Base-by-base conservation (phyloP, 768 basidiomycete species). In the Amylocystis lapponica region DNA sequence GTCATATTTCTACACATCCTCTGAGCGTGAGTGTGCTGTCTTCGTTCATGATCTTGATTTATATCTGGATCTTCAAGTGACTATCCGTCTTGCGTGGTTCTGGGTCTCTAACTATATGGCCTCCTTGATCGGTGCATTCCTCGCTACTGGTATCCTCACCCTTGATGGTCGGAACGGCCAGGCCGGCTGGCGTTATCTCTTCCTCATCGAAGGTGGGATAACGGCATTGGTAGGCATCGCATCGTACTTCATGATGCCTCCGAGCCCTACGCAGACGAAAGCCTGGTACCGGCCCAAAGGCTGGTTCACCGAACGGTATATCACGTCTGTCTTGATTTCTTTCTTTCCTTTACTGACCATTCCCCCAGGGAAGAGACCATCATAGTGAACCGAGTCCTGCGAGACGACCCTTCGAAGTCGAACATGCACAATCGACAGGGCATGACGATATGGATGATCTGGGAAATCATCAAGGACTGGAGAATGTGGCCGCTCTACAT, bases 391-490 rank as follows among this genome's bases (percentile, higher is more conserved):
- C 53, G 75, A 27, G 73, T 83, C 5, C 60, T 83, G 4, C 72
- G 80, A 12, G 81, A 82, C 54, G 81, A 85, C 51, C 81, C 81
- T 4, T 65, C 76, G 5, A 83, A 82, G 55, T 78, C 74, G 11
- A 70, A 74, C 50, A 81, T 84, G 82, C 80, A 83, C 62, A 84
- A 86, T 50, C 72, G 82, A n/a, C 64, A 86, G 62, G 81, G 78
- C 12, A 63, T 85, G 4, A 64, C 65, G 4, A 36, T 68, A 7
- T 58, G 52, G 46, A 74, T 72, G 64, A 71, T 84, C 22, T 75
- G 65, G 58, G 53, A 66, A 20, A 72, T 78, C 12, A 45, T 82
- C 17, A 63, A 60, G 16, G 82, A 85, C 53, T 83, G 75, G 71
- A 65, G 72, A 39, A 60, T 83, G 51, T 83, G 82, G 81, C 81